phyloP scores from a whole-genome alignment of 169 alveolate species.

The Cardiosporidium cionae region DNA sequence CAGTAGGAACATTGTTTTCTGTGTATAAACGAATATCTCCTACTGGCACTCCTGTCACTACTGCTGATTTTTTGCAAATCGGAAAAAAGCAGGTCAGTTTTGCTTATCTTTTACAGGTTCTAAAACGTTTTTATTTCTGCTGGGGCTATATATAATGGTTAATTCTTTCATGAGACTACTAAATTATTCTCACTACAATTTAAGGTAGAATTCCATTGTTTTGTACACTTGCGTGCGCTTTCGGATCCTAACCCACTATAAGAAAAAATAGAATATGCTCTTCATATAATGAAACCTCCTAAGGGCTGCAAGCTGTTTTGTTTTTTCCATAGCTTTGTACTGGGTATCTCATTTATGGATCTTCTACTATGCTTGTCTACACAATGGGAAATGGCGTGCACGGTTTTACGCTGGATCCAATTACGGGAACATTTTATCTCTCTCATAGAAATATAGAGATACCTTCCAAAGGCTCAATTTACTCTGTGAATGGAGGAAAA shows the following conservation, averaged over 20 bases:
- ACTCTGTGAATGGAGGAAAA: slow-evolving; percentile 50
- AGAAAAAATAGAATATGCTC: no score
- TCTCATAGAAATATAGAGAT: slow-evolving; percentile 39
- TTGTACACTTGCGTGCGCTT: no score
- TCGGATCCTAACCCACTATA: no score
- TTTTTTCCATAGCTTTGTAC: slow-evolving; percentile 35
- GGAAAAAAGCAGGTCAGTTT: slow-evolving; percentile 35
- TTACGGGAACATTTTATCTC: slow-evolving; percentile 40
- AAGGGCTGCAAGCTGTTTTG: background rate
- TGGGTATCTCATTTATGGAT: slow-evolving; percentile 53
- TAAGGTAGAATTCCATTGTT: no score
- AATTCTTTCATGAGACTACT: background rate
- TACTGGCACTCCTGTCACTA: slow-evolving; percentile 9
- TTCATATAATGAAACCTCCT: background rate
- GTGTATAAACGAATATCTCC: slow-evolving; percentile 43
- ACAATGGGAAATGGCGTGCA: slow-evolving; percentile 41
- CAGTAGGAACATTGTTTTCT: slow-evolving; percentile 65
- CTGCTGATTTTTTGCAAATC: slow-evolving; percentile 41
- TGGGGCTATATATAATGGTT: background rate
- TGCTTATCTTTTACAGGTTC: background rate
- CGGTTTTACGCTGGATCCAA: slow-evolving; percentile 49
- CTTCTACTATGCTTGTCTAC: slow-evolving; percentile 31
- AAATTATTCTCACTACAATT: no score
- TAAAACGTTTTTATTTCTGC: background rate
- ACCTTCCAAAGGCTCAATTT: slow-evolving; percentile 17